A percentile compares a stretch with the other conserved stretches of the same genome.
These are phyloP conservation scores for Gomphus bonarii DNA, from an alignment of 1,284 basidiomycete genomes.

Conservation along the genomic window DNA sequence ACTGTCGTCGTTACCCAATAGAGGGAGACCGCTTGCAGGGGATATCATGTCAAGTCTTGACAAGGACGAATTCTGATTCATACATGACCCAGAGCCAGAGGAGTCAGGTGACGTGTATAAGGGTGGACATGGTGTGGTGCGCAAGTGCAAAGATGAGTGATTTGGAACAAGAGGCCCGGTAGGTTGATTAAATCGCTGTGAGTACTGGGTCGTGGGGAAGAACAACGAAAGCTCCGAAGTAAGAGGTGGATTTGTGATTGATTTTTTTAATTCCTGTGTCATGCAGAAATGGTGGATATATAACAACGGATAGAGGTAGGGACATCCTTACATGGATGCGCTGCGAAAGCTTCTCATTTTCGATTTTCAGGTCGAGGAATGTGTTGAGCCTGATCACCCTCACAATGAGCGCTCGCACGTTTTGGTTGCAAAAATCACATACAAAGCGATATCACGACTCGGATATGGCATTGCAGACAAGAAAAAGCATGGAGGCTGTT, in stretches of 20 bases:
- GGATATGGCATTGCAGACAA: constrained; percentile 70
- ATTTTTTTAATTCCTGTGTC: neutral
- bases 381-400: constrained; percentile 50
- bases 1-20: neutral
- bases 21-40: neutral
- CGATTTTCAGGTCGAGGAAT: constrained; percentile 67
- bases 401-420: constrained; percentile 11
- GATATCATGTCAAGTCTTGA: neutral
- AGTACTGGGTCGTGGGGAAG: neutral
- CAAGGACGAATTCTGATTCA: neutral
- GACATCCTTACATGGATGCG: constrained; percentile 11
- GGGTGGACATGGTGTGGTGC: neutral
- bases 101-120: neutral
- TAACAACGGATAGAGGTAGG: neutral
- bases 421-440: constrained; percentile 19
- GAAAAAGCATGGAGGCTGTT: constrained; percentile 48
- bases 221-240: neutral
- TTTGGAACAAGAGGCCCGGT: neutral
- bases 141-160: neutral
- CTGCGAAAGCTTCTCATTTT: constrained; percentile 51
- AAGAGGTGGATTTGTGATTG: neutral
- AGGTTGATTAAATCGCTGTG: neutral
- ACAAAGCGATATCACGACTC: constrained; percentile 63
- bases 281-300: neutral
- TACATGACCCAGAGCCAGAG: neutral